Evolutionary conservation across 2,329 filamentous ascomycete species (phyloP), one percentile per base, ranked within the genome.

Genomic region (Neodidymelliopsis sp.): DNA sequence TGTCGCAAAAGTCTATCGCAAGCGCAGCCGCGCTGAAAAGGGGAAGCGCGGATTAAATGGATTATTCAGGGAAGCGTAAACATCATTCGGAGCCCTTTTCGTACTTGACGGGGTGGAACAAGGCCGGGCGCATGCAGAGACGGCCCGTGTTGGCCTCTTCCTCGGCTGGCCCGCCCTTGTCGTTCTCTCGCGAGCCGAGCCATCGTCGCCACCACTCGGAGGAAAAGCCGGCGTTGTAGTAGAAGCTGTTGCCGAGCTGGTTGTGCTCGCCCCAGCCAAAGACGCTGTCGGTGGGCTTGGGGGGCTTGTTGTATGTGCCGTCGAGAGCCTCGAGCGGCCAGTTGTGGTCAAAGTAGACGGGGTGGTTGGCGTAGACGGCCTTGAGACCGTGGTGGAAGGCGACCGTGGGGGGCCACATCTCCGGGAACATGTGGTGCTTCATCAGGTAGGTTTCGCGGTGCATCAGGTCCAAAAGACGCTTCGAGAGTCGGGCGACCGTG

Each of bases 351-450:
- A 91, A 89, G 71, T 86, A 92, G 35, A 92, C 83, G 1, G 89
- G 89, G 70, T 92, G 89, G 9, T 89, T 89, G 9, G 85, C 88
- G 63, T 87, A 90, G 4, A 91, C 86, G 4, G 87, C 85, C 74
- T 93, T 93, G 37, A 92, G 77, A 5, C 90, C 89, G 67, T 94
- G 88, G 54, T 91, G 83, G 13, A 93, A 79, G 0, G 88, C 84
- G 19, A 87, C 82, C 0, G 87, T 87, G 45, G 88, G 85, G 0
- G 88, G 84, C 52, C 86, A 88, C 88, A 93, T 91, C 68, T 93
- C 89, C 0, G 88, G 89, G 49, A 87, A 88, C 62, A 92, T 85
- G 64, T 76, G 75, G 65, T 91, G 88, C 62, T 88, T 87, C 55
- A 88, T 87, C 11, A 82, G 80, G 55, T 87, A 78, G 42, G 89